These are phyloP conservation scores for Xylariaceae sp. DNA, from an alignment of 2,329 filamentous ascomycete species.

Conservation along the genomic window DNA sequence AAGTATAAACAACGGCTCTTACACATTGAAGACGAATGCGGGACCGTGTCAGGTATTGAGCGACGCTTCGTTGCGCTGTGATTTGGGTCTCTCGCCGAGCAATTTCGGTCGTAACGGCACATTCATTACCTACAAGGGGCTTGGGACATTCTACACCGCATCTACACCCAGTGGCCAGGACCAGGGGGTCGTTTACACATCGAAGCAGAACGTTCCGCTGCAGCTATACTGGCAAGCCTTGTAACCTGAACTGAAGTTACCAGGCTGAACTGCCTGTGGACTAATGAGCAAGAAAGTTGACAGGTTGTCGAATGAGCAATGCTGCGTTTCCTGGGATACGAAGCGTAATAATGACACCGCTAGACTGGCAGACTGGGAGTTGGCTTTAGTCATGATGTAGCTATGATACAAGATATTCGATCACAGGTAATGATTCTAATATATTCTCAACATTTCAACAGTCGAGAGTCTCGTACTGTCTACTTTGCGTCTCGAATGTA, in stretches of 20 bases:
- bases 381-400: neutral
- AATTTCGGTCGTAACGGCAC: slow-evolving; percentile 16
- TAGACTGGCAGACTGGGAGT: neutral
- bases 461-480: neutral
- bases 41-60: slow-evolving; percentile 14
- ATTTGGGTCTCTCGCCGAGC: slow-evolving; percentile 2
- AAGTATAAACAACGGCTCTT: slow-evolving; percentile 2
- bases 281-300: neutral
- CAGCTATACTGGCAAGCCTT: slow-evolving; percentile 17
- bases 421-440: neutral
- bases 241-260: neutral
- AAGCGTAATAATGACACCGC: neutral
- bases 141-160: slow-evolving; percentile 15
- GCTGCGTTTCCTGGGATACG: neutral
- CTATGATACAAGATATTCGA: neutral
- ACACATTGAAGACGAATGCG: slow-evolving; percentile 19
- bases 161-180: slow-evolving; percentile 13
- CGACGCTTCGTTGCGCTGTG: slow-evolving; percentile 17
- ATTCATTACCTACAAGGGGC: slow-evolving; percentile 12
- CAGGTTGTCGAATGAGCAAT: neutral
- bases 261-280: neutral
- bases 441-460: neutral
- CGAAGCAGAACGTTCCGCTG: slow-evolving; percentile 11
- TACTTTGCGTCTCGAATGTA: neutral
- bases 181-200: slow-evolving; percentile 12